A percentile compares a stretch with the other conserved stretches of the same genome.
phyloP scores from a whole-genome alignment of 768 basidiomycete genomes.

The Rhodocollybia butyracea region DNA sequence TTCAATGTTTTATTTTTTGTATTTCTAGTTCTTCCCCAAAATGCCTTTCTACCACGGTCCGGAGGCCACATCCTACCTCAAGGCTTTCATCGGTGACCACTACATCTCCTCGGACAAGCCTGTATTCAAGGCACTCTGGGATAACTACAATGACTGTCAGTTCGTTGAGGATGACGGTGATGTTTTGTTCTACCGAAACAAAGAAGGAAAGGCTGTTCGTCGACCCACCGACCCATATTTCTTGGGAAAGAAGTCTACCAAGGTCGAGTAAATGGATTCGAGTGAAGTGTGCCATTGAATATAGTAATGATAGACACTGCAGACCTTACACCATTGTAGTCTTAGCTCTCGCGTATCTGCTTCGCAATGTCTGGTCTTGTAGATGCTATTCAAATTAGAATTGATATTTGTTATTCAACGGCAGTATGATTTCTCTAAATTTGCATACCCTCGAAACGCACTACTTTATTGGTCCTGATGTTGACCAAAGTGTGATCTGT shows the following conservation, averaged over 20 bases:
- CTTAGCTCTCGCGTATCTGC: no score
- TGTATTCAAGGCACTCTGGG: constrained; percentile 46
- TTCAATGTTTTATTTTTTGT: background rate
- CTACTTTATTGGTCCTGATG: no score
- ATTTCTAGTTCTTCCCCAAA: constrained; percentile 51
- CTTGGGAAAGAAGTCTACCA: background rate
- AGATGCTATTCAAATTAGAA: no score
- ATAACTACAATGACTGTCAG: constrained; percentile 52
- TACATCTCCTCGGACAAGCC: constrained; percentile 42
- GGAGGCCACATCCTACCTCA: constrained; percentile 47
- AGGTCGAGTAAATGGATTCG: constrained; percentile 1
- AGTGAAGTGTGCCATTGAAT: no score
- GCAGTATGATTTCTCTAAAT: no score
- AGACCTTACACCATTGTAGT: no score
- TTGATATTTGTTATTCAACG: no score
- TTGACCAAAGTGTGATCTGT: no score
- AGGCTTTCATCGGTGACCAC: constrained; percentile 46
- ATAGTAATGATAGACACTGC: no score
- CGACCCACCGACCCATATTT: constrained; percentile 26
- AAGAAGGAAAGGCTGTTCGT: constrained; percentile 33
- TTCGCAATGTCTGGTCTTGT: no score
- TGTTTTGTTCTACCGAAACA: constrained; percentile 44
- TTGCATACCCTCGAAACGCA: no score
- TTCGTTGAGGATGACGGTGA: constrained; percentile 57
- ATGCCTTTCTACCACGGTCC: constrained; percentile 58